Evolutionary conservation across 345 rosid genomes (phyloP), one percentile per base, ranked within the genome.

Genomic region (Arabis alpina): DNA sequence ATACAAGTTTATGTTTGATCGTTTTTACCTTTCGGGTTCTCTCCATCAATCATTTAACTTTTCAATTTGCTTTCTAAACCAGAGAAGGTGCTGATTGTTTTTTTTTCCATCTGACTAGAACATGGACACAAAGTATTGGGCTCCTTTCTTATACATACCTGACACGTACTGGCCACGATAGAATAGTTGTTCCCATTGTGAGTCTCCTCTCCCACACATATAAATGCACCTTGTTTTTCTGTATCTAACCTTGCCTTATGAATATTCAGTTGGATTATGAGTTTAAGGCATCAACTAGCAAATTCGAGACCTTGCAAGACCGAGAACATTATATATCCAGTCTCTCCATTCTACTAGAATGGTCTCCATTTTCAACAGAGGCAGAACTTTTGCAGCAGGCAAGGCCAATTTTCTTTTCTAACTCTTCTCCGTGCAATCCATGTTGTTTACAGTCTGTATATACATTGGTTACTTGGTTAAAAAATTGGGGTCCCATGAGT

Each of bases 171-270:
- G 92, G 96, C 56, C 81, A 84, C 71, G 88, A 93, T 77, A 86
- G 95, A 80, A 91, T 93, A 61, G 86, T 93, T 37, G 98, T 93
- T 59, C 98, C 98, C 56, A 89, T 93, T 93, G 97, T 93, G 70
- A 83, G 88, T 81, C 71, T 70, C 53, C 15, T 58, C 62, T n/a
- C 45, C 48, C 39, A 53, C 41, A 60, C 34, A 64, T 73, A 28
- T 49, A 44, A 5, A 28, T 48, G 8, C 8, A 37, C 55, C 45
- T 61, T 59, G 12, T 60, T 61, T 45, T 48, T 55, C 15, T 61
- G 13, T 34, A 48, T 41, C 57, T 68, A 50, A 65, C 55, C 2
- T 55, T 40, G 19, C 41, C 9, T 75, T 25, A 58, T 67, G 43
- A 52, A 54, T 53, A 45, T 74, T 80, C 83, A 91, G 97, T 87